These are phyloP conservation scores for Penicillium pulvis DNA, from an alignment of 495 filamentous ascomycete species.

Conservation along the genomic window DNA sequence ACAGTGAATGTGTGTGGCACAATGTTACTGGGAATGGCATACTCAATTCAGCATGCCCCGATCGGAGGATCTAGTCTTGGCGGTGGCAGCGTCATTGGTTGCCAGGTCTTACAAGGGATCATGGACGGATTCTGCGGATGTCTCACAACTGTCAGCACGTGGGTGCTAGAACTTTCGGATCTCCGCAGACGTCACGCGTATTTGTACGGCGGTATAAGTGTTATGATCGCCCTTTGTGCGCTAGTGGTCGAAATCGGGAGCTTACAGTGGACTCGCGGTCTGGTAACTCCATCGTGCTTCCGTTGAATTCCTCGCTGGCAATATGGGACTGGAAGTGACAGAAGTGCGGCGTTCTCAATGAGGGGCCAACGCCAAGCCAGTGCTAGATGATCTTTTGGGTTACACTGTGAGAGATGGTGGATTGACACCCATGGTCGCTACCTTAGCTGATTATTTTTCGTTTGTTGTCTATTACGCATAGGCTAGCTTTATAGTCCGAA, in stretches of 20 bases:
- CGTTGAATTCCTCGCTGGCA: too few relatives aligned
- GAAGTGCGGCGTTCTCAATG: too few relatives aligned
- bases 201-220: conserved; percentile 66
- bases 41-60: conserved; percentile 13
- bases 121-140: conserved; percentile 86
- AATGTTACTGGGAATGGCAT: conserved; percentile 50
- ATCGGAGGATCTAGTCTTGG: conserved; percentile 10
- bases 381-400: too few relatives aligned
- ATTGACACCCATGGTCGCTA: too few relatives aligned
- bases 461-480: too few relatives aligned
- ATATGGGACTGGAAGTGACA: too few relatives aligned
- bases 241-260: conserved; percentile 74
- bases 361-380: too few relatives aligned
- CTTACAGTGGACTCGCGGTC: conserved; percentile 68
- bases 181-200: conserved; percentile 65
- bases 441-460: too few relatives aligned
- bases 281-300: conserved; percentile 45
- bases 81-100: too few relatives aligned
- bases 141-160: conserved; percentile 83
- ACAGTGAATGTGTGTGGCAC: conserved; percentile 71
- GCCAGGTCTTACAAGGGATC: conserved; percentile 75
- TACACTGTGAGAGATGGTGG: too few relatives aligned
- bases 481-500: too few relatives aligned
- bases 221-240: conserved; percentile 58
- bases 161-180: conserved; percentile 70